A percentile compares a stretch with the other conserved stretches of the same genome.
These are phyloP conservation scores for Aristolochia contorta DNA, from an alignment of 164 flowering plant species.

Conservation along the genomic window DNA sequence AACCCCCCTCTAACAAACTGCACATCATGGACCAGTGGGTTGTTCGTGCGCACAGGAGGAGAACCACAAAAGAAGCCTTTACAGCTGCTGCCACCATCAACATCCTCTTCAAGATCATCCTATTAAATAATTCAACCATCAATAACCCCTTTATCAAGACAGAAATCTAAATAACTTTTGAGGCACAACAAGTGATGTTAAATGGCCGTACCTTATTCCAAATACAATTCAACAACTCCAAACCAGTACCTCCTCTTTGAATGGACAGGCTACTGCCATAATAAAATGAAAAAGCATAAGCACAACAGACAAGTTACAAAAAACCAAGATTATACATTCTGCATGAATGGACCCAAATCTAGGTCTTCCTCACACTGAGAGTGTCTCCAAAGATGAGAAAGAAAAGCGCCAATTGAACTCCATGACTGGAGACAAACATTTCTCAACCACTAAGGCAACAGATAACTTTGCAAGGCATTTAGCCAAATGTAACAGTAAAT, in stretches of 20 bases:
- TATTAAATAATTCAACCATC: background rate
- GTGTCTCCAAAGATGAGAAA: too few species aligned
- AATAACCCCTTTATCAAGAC: background rate
- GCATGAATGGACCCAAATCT: too few species aligned
- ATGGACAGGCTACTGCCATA: slow-evolving; percentile 11
- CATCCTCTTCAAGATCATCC: slow-evolving; percentile 1
- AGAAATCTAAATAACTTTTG: background rate
- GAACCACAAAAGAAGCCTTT: slow-evolving; percentile 20
- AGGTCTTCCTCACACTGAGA: too few species aligned
- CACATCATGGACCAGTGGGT: slow-evolving; percentile 22
- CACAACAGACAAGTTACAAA: too few species aligned
- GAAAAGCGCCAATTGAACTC: too few species aligned
- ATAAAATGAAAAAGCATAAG: background rate
- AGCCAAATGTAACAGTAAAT: too few species aligned
- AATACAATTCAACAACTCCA: slow-evolving; percentile 12
- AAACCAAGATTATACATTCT: too few species aligned
- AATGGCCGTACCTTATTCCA: slow-evolving; percentile 13
- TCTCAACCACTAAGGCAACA: too few species aligned
- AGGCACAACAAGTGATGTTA: background rate
- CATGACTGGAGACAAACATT: too few species aligned
- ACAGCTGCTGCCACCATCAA: background rate
- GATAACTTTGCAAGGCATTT: too few species aligned
- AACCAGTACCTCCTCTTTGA: slow-evolving; percentile 9
- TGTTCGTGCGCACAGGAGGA: slow-evolving; percentile 22
- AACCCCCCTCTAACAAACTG: slow-evolving; percentile 18